Conservation (phyloP, 2,329 filamentous ascomycete species). For the Alternaria brassicicola region DNA sequence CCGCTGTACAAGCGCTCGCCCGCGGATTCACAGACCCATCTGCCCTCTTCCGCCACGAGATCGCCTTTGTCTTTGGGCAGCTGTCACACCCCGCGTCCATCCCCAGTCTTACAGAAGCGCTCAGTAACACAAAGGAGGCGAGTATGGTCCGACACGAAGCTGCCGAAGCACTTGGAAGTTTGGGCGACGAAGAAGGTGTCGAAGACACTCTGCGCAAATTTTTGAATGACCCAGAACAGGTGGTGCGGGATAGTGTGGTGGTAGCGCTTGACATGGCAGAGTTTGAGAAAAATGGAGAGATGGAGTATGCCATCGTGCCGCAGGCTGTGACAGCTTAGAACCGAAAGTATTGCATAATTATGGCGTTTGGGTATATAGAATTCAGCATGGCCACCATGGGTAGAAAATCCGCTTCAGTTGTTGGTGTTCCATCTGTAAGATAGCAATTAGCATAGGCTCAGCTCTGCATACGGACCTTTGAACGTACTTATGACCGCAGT, state of each 20-base stretch:
- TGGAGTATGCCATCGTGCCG: constrained; percentile 91
- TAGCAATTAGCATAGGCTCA: constrained; percentile 26
- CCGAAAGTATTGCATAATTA: constrained; percentile 23
- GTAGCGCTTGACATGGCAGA: constrained; percentile 98
- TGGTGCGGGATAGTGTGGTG: constrained; percentile 92
- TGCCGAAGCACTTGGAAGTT: constrained; percentile 90
- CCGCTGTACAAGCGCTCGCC: constrained; percentile 85
- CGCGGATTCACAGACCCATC: constrained; percentile 84
- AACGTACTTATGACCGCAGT: constrained; percentile 81
- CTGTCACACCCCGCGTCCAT: constrained; percentile 96
- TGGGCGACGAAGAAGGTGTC: constrained; percentile 92
- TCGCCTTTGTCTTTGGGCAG: constrained; percentile 98
- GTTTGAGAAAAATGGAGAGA: constrained; percentile 86
- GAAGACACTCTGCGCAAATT: constrained; percentile 84
- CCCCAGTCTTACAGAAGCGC: constrained; percentile 77
- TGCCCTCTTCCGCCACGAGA: constrained; percentile 94
- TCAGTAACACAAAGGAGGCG: constrained; percentile 80
- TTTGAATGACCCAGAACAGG: constrained; percentile 86
- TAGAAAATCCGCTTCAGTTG: constrained; percentile 60
- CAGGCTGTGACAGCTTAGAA: constrained; percentile 38
- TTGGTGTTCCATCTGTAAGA: constrained; percentile 61
- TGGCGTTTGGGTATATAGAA: constrained; percentile 32
- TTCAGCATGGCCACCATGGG: constrained; percentile 14
- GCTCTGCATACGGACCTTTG: background rate
- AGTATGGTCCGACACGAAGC: constrained; percentile 99